Evolutionary conservation across 1,284 basidiomycete genomes (phyloP).

Genomic region (Pseudozyma hubeiensis): DNA sequence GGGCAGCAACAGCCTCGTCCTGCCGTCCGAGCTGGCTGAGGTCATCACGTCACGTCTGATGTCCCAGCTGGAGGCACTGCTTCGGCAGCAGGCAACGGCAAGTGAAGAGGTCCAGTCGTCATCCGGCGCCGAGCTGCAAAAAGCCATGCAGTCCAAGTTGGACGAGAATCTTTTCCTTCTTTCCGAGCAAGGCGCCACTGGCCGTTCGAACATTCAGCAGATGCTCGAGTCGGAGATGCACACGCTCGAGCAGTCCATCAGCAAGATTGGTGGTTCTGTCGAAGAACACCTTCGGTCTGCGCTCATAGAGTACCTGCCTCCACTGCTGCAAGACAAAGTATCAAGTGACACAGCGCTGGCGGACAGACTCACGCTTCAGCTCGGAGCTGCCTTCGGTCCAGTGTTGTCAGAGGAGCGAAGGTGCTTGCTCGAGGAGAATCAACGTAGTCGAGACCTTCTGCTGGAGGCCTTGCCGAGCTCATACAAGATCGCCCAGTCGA

Average conservation of each 20-base stretch:
- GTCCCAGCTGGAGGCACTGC: constrained; percentile 8
- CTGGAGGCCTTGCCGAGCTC: constrained; percentile 19
- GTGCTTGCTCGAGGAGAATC: constrained; percentile 22
- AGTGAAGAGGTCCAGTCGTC: constrained; percentile 7
- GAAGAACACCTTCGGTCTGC: constrained; percentile 34
- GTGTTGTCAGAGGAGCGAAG: constrained; percentile 33
- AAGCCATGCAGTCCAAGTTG: constrained; percentile 31
- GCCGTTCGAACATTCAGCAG: constrained; percentile 37
- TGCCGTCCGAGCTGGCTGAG: constrained; percentile 15
- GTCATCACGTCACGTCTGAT: constrained; percentile 16
- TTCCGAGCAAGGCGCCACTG: constrained; percentile 35
- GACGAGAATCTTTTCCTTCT: constrained; percentile 45
- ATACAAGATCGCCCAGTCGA: constrained; percentile 35
- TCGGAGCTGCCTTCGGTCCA: constrained; percentile 25
- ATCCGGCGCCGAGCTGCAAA: constrained; percentile 14
- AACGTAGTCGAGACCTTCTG: constrained; percentile 21
- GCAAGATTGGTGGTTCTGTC: constrained; percentile 16
- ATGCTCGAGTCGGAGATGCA: constrained; percentile 32
- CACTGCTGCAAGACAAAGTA: constrained; percentile 39
- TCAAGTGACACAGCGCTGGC: constrained; percentile 14
- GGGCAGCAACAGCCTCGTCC: neutral
- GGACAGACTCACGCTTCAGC: constrained; percentile 28
- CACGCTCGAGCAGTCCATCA: constrained; percentile 22
- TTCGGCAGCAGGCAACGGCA: constrained; percentile 12
- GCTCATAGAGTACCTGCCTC: constrained; percentile 35